Conservation (phyloP, 2,329 filamentous ascomycete species). For the Sarocladiaceae sp. region DNA sequence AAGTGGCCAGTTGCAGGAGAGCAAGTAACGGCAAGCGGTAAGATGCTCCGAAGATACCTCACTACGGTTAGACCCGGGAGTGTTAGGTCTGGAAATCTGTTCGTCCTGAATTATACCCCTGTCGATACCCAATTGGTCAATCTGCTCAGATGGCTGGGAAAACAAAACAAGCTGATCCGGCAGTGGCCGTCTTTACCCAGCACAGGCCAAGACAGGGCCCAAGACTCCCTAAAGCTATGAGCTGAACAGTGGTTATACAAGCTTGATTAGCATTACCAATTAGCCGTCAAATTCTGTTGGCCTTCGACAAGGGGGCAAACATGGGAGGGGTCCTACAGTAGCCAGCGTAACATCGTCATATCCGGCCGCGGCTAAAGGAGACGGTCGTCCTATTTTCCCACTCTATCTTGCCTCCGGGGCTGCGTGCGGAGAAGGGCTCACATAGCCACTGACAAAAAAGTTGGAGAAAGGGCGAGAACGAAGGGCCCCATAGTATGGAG, state of each 20-base stretch:
- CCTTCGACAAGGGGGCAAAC: background rate
- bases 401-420: background rate
- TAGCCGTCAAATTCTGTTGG: constrained; percentile 5
- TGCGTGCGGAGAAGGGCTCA: constrained; percentile 8
- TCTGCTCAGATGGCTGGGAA: background rate
- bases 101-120: background rate
- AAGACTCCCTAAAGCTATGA: background rate
- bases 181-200: background rate
- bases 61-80: constrained; percentile 1
- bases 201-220: background rate
- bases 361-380: constrained; percentile 3
- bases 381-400: background rate
- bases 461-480: background rate
- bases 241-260: background rate
- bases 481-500: no score
- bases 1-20: background rate
- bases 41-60: constrained; percentile 3
- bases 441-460: background rate
- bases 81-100: background rate
- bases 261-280: background rate
- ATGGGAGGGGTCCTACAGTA: background rate
- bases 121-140: background rate
- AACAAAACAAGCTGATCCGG: background rate
- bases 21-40: constrained; percentile 7
- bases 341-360: background rate